Conservation (phyloP, 2,329 filamentous ascomycete genomes). For the Aspergillus aculeatinus region DNA sequence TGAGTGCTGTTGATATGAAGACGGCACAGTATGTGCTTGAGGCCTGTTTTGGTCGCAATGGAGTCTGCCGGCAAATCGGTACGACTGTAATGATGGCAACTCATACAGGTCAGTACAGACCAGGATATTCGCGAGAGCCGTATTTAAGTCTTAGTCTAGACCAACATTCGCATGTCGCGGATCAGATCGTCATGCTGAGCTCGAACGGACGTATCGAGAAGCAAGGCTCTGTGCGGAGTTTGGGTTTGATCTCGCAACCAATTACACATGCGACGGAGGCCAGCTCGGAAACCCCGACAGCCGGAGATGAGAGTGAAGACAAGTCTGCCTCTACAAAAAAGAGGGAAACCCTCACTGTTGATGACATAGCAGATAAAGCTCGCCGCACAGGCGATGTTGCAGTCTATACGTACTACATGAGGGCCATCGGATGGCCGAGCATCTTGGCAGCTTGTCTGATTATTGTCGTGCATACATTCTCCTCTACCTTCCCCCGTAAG, state of each 20-base stretch:
- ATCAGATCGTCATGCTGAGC: neutral
- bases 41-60: neutral
- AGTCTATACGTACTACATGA: conserved; percentile 3
- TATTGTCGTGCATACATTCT: neutral
- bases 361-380: conserved; percentile 1
- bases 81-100: neutral
- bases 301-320: neutral
- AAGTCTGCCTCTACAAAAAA: neutral
- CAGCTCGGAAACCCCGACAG: neutral
- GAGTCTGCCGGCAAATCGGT: neutral
- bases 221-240: neutral
- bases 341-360: neutral
- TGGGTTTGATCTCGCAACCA: neutral
- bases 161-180: neutral
- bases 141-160: neutral
- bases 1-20: neutral
- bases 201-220: neutral
- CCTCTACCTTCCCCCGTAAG: conserved; percentile 1
- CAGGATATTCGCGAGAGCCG: neutral
- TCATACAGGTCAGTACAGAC: neutral
- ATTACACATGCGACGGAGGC: neutral
- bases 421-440: neutral
- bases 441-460: neutral
- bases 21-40: neutral
- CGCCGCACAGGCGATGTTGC: conserved; percentile 1